These are phyloP conservation scores for Eucalyptus curtisii DNA, from an alignment of 345 rosid species.

Conservation along the genomic window DNA sequence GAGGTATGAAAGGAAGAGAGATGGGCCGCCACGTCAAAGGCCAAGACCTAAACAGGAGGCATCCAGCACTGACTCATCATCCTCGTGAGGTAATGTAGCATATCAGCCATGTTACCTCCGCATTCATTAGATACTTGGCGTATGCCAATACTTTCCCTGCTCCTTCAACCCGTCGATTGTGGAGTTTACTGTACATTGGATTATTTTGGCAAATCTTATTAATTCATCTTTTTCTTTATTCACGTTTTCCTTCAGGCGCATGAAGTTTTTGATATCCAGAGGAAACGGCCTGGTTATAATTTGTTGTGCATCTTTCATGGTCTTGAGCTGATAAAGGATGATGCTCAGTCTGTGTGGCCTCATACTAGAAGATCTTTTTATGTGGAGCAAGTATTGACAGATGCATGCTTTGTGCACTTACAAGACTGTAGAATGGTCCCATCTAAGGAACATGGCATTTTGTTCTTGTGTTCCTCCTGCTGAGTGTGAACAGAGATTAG, in stretches of 20 bases:
- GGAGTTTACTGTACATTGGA: not conserved
- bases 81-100: not conserved
- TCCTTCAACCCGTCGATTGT: not conserved
- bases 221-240: not conserved
- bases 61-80: not conserved
- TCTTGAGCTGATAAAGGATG: not conserved
- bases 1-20: slow-evolving; percentile 75
- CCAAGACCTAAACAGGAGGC: slow-evolving; percentile 48
- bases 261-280: not conserved
- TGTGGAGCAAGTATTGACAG: not conserved
- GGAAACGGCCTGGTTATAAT: not conserved
- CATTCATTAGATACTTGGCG: not conserved
- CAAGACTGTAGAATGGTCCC: not conserved
- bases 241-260: not conserved
- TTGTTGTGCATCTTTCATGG: not conserved
- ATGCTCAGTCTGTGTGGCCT: not conserved
- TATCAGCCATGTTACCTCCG: not conserved
- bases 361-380: not conserved
- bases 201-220: not conserved
- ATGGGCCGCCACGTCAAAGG: slow-evolving; percentile 72
- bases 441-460: not conserved
- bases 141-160: not conserved
- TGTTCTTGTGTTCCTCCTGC: not conserved
- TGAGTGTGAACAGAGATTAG: not conserved
- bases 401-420: not conserved